phyloP scores from a whole-genome alignment of 352 stramenopile genomes.

The Ophiocytium majus region DNA sequence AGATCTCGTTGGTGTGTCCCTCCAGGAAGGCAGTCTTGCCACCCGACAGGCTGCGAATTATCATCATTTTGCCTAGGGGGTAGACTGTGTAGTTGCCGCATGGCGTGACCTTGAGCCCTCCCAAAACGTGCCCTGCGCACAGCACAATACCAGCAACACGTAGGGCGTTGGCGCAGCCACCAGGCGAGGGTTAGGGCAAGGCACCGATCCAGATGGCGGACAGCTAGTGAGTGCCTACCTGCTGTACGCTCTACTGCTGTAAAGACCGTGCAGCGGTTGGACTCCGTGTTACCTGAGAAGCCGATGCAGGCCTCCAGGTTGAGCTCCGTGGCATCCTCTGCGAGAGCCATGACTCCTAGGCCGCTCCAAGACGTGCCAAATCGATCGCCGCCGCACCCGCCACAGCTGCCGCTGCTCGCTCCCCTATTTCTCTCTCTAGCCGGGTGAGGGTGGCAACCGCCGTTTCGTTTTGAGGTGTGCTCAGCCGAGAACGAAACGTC shows the following conservation, averaged over 20 bases:
- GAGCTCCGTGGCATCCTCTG: conserved; percentile 35
- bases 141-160: not conserved
- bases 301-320: conserved; percentile 49
- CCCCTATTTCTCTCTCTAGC: no score
- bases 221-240: no score
- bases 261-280: not conserved
- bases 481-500: no score
- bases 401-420: no score
- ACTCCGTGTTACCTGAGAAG: conserved; percentile 44
- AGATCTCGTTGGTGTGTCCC: conserved; percentile 50
- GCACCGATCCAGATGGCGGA: no score
- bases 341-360: conserved; percentile 18
- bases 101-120: conserved; percentile 48
- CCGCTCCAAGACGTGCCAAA: no score
- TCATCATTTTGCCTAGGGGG: conserved; percentile 45
- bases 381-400: no score
- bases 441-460: no score
- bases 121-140: conserved; percentile 40
- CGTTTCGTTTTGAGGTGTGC: no score
- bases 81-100: conserved; percentile 55
- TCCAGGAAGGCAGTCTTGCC: conserved; percentile 51
- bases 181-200: no score
- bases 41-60: conserved; percentile 42
- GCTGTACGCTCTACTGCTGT: no score
- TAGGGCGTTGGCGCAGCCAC: no score